Evolutionary conservation across 31 red algal species (phyloP).

Genomic region (Endocladia muricata): DNA sequence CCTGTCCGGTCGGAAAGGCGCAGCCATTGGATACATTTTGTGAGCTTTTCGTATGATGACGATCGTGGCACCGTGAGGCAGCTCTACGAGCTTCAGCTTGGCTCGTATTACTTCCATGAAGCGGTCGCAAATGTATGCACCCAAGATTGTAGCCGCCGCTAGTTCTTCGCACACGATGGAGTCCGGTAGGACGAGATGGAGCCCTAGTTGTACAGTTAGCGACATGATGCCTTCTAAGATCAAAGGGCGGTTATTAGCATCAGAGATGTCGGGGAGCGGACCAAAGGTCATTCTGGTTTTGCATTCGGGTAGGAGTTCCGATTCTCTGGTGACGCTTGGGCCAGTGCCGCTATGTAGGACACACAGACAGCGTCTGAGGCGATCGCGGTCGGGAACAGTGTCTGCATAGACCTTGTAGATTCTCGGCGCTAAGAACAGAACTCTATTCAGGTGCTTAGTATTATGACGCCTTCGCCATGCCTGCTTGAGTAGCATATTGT

Average conservation of each 20-base stretch:
- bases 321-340: not conserved
- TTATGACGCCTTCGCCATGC: constrained; percentile 2
- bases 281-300: not conserved
- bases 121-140: constrained; percentile 14
- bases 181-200: not conserved
- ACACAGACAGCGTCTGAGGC: not conserved
- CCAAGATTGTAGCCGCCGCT: constrained; percentile 12
- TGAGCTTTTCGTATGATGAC: constrained; percentile 12
- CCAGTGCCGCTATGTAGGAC: constrained; percentile 27
- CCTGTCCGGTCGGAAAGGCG: not conserved
- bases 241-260: constrained; percentile 13
- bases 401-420: constrained; percentile 40
- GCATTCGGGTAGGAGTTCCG: not conserved
- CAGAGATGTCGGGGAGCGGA: constrained; percentile 10
- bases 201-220: not conserved
- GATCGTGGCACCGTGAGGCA: constrained; percentile 12
- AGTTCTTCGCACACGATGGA: constrained; percentile 29
- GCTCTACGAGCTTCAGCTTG: not conserved
- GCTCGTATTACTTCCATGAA: constrained; percentile 21
- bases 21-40: not conserved
- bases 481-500: not conserved
- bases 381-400: not conserved
- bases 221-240: not conserved
- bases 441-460: not conserved
- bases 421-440: constrained; percentile 7